Conservation (phyloP, 805 yeast species). For the Lachancea quebecensis region DNA sequence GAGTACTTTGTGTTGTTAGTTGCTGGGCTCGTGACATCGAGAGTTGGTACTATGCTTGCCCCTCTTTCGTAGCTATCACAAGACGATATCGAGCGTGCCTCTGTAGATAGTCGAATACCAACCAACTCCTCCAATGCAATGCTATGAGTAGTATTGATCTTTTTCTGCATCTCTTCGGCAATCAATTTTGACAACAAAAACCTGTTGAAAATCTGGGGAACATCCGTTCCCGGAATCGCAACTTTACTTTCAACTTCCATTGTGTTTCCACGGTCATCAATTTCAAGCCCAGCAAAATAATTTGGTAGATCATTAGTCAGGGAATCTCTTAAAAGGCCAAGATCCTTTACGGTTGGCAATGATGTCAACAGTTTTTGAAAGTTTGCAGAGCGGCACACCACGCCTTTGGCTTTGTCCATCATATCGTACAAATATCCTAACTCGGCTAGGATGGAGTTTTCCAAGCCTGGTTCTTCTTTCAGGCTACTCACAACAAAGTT, state of each 20-base stretch:
- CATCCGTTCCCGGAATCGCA: not conserved
- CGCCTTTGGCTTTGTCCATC: constrained; percentile 75
- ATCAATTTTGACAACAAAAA: constrained; percentile 21
- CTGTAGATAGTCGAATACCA: constrained; percentile 23
- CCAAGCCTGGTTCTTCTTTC: constrained; percentile 43
- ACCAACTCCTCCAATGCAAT: constrained; percentile 27
- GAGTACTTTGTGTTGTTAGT: constrained; percentile 23
- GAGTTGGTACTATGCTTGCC: constrained; percentile 18
- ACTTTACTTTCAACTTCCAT: not conserved
- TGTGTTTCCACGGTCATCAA: not conserved
- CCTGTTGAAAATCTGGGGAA: constrained; percentile 24
- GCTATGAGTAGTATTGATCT: constrained; percentile 13
- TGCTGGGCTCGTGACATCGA: constrained; percentile 24
- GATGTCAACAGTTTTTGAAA: constrained; percentile 51
- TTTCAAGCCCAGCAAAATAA: not conserved
- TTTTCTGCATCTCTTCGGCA: constrained; percentile 23
- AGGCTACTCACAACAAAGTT: constrained; percentile 54
- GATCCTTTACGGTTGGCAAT: constrained; percentile 23
- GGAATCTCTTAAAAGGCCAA: constrained; percentile 8
- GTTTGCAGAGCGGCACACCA: constrained; percentile 75
- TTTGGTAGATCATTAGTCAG: not conserved
- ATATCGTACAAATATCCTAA: constrained; percentile 87
- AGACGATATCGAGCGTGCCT: constrained; percentile 15
- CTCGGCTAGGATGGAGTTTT: constrained; percentile 59
- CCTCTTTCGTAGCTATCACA: constrained; percentile 22